Conservation (phyloP, 352 stramenopile genomes). For the Pythium plurisporium region DNA sequence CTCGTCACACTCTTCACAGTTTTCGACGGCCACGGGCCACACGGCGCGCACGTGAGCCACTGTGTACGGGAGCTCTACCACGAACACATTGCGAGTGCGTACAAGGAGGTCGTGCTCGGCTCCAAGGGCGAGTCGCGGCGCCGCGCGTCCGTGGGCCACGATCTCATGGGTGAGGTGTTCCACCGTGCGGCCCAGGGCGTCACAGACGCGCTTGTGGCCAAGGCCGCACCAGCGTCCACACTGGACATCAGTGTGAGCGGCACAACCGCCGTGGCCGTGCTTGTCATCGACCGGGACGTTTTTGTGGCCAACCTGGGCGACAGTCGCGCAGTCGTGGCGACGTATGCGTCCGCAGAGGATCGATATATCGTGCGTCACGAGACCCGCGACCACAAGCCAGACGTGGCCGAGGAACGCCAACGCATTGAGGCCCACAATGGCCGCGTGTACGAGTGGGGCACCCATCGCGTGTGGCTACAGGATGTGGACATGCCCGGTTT, state of each 20-base stretch:
- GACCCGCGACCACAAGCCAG: conserved; percentile 79
- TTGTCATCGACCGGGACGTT: conserved; percentile 55
- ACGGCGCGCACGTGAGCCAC: conserved; percentile 75
- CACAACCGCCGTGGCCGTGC: conserved; percentile 60
- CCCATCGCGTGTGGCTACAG: conserved; percentile 77
- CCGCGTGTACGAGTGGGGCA: conserved; percentile 79
- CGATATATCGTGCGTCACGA: conserved; percentile 53
- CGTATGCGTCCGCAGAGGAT: conserved; percentile 27
- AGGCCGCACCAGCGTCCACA: conserved; percentile 16
- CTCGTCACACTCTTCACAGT: conserved; percentile 63
- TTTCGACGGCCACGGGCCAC: conserved; percentile 70
- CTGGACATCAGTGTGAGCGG: conserved; percentile 80
- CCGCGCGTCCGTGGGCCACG: conserved; percentile 26
- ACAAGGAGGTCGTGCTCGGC: conserved; percentile 26
- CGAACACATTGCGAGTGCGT: conserved; percentile 39
- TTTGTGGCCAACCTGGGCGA: conserved; percentile 77
- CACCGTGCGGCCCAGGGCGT: conserved; percentile 36
- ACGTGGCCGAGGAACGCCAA: conserved; percentile 52
- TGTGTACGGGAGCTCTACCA: conserved; percentile 69
- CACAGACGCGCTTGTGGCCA: conserved; percentile 33
- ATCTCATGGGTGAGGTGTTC: conserved; percentile 52
- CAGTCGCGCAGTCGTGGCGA: conserved; percentile 58
- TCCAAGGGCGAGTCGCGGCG: conserved; percentile 3
- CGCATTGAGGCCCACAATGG: conserved; percentile 70
- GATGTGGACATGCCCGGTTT: conserved; percentile 83